phyloP scores from a whole-genome alignment of 768 basidiomycete genomes.

The Lactarius indigo region DNA sequence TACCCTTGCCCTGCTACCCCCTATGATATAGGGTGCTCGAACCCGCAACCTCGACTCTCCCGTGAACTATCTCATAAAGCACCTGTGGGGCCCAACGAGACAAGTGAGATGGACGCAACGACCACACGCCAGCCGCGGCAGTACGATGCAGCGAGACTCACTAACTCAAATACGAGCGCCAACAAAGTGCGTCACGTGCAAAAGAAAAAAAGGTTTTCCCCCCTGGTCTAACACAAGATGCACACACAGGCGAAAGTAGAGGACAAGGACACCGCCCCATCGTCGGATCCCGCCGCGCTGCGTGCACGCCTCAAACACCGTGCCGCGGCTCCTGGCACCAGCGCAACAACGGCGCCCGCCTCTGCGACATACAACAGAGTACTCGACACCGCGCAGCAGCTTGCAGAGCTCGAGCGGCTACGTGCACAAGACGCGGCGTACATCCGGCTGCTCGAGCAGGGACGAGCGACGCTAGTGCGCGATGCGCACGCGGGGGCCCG shows the following conservation, averaged over 20 bases:
- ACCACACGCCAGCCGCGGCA: background rate
- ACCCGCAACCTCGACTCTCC: background rate
- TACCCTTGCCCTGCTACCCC: constrained; percentile 11
- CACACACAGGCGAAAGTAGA: background rate
- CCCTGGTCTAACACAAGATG: background rate
- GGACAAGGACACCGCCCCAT: background rate
- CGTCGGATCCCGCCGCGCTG: constrained; percentile 5
- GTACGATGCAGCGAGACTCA: background rate
- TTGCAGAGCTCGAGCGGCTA: constrained; percentile 10
- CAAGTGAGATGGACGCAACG: constrained; percentile 4
- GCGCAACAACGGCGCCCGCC: background rate
- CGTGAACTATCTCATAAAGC: background rate
- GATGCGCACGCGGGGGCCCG: constrained; percentile 2
- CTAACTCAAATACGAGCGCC: background rate
- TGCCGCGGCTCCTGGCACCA: background rate
- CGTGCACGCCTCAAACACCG: constrained; percentile 17
- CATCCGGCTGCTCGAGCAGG: constrained; percentile 13
- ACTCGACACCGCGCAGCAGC: constrained; percentile 8
- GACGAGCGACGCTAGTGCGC: constrained; percentile 1
- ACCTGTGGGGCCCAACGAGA: background rate
- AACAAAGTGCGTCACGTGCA: background rate
- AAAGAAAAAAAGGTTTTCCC: background rate
- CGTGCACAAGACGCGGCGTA: constrained; percentile 11
- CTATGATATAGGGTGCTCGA: background rate
- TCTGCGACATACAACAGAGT: constrained; percentile 7